These are phyloP conservation scores for Ascocoryne sarcoides DNA, from an alignment of 2,329 filamentous ascomycete genomes.

Conservation along the genomic window DNA sequence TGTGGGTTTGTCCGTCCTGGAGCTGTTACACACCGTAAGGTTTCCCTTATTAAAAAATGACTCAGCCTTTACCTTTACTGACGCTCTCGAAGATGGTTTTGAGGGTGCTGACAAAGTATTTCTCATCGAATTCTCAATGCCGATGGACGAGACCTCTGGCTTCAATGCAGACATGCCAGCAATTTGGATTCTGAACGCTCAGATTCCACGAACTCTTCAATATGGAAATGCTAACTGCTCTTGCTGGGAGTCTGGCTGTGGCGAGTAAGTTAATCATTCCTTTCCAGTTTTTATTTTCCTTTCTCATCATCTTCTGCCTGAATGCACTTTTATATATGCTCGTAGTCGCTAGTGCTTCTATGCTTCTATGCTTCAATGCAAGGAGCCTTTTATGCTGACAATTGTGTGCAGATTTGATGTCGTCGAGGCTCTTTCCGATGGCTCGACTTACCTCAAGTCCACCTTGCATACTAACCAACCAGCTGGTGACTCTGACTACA, in stretches of 20 bases:
- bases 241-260: constrained; percentile 64
- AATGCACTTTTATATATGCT: not conserved
- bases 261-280: constrained; percentile 32
- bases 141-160: constrained; percentile 43
- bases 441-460: constrained; percentile 58
- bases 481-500: constrained; percentile 63
- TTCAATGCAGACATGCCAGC: constrained; percentile 61
- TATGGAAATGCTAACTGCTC: constrained; percentile 56
- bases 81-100: constrained; percentile 64
- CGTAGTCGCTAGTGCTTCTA: no score
- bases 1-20: constrained; percentile 42
- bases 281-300: constrained; percentile 37
- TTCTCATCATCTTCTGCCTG: not conserved
- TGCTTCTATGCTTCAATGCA: not conserved
- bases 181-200: constrained; percentile 67
- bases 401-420: constrained; percentile 56
- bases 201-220: constrained; percentile 61
- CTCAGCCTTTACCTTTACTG: not conserved
- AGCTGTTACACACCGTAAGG: constrained; percentile 41
- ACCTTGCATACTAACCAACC: constrained; percentile 57
- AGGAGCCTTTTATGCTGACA: no score
- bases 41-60: not conserved
- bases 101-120: constrained; percentile 62
- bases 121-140: constrained; percentile 68
- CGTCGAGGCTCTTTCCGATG: constrained; percentile 59